Base-by-base conservation (phyloP, 768 basidiomycete genomes). In the Kwoniella mangroviensis region DNA sequence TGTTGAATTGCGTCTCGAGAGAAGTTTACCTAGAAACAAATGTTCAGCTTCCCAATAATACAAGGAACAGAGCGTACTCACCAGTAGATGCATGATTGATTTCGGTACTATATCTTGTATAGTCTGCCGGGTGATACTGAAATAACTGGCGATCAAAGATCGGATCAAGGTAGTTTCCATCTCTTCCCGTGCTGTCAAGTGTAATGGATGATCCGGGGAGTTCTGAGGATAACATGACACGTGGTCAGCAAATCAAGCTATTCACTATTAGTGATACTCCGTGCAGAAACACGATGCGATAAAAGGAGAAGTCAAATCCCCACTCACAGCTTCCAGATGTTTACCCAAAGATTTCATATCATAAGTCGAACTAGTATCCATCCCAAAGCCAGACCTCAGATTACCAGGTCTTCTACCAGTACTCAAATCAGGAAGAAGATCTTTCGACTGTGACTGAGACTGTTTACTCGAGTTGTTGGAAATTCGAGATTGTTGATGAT, bases 281-380 rank as follows among this genome's bases (percentile, higher is more conserved):
- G 34, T 34, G 9, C 4, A 34, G 5, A 1, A 6, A 34, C 34
- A 34, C 22, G 26, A 63, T 21, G 5, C 21, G 17, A 58, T 6
- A 17, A 40, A 21, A 67, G 45, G n/a, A 42, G 6, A 22, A 28
- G 34, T 34, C 15, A 58, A 22, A 52, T 53, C 43, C n/a, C 24
- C 2, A 89, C 92, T 87, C 79, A 98, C 95, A 72, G 95, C 92
- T 84, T 99, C 97, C 69, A 99, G 92, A 79, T 99, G 97, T 84
- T 91, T 94, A 53, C 95, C 94, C 63, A 98, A 86, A 79, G 94
- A 97, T 87, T 94, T 98, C 97, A 99, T 99, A 82, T 98, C 97
- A 82, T 90, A 98, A 57, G 92, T 94, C 65, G 94, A 91, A 75
- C 87, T 91, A 81, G 86, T 91, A 58, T 87, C 91, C 75, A 94